These are phyloP conservation scores for Volvariella volvacea DNA, from an alignment of 1,284 basidiomycete genomes.

Conservation along the genomic window DNA sequence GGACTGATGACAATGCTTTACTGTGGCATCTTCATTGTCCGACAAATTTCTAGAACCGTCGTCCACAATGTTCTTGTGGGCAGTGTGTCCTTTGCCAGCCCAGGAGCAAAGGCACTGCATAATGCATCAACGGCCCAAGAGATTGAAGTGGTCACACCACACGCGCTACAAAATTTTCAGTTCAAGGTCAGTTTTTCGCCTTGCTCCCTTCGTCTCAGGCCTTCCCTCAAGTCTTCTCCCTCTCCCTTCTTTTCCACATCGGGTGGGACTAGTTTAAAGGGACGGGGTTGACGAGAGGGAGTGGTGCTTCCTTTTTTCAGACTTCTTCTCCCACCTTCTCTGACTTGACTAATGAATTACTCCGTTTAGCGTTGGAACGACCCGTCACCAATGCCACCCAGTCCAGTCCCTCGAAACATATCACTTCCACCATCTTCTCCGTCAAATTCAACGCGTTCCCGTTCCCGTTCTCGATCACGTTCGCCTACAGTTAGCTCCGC, in stretches of 20 bases:
- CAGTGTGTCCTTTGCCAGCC: constrained; percentile 66
- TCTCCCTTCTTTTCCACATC: not conserved
- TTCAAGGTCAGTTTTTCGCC: constrained; percentile 44
- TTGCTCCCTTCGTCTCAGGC: constrained; percentile 1
- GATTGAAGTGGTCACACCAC: constrained; percentile 62
- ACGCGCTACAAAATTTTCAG: constrained; percentile 54
- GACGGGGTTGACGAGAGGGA: not conserved
- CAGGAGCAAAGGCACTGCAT: constrained; percentile 64
- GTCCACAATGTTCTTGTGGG: constrained; percentile 68
- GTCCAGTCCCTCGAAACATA: constrained; percentile 25
- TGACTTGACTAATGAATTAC: constrained; percentile 2
- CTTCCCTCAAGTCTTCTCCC: constrained; percentile 7
- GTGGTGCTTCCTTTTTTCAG: not conserved
- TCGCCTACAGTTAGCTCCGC: constrained; percentile 7
- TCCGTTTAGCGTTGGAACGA: constrained; percentile 62
- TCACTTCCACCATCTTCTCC: constrained; percentile 20
- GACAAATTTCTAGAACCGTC: constrained; percentile 45
- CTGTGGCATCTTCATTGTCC: constrained; percentile 8
- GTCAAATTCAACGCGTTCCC: constrained; percentile 17
- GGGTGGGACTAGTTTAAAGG: not conserved
- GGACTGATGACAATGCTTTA: constrained; percentile 20
- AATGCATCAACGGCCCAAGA: constrained; percentile 75
- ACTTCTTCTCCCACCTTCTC: constrained; percentile 2
- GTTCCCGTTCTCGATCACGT: too few relatives aligned
- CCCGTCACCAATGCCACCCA: constrained; percentile 54